Evolutionary conservation across 1,139 yeast species (phyloP).

Genomic region (Nakaseomyces sp.): DNA sequence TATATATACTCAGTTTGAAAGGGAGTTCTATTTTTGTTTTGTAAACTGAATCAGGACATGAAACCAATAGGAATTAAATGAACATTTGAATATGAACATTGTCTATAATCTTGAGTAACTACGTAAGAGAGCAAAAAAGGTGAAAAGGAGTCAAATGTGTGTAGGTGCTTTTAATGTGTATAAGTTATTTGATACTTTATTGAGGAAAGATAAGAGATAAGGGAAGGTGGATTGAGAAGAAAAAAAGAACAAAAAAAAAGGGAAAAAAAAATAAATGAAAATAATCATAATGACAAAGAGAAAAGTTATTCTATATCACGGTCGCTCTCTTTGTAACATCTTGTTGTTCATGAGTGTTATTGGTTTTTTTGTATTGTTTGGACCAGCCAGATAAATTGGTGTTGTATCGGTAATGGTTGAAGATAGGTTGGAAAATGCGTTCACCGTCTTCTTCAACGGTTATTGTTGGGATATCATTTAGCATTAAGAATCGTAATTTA

Average conservation of each 20-base stretch:
- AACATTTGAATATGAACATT: too few species aligned
- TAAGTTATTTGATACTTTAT: too few species aligned
- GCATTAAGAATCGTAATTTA: conserved; percentile 32
- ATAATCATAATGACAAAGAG: too few species aligned
- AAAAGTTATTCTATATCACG: conserved; percentile 7
- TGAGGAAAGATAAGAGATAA: too few species aligned
- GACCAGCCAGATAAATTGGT: conserved; percentile 31
- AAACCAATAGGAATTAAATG: too few species aligned
- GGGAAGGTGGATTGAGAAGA: neutral
- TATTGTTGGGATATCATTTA: conserved; percentile 35
- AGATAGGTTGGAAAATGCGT: conserved; percentile 30
- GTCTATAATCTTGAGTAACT: too few species aligned
- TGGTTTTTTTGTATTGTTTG: conserved; percentile 10
- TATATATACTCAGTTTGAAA: too few species aligned
- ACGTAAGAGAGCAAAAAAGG: too few species aligned
- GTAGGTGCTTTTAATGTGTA: too few species aligned
- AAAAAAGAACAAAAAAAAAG: neutral
- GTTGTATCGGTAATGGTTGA: conserved; percentile 27
- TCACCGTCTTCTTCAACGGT: conserved; percentile 26
- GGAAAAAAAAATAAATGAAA: neutral
- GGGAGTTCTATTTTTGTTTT: too few species aligned
- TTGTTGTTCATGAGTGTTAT: conserved; percentile 13
- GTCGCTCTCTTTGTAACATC: conserved; percentile 20
- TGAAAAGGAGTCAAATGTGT: too few species aligned
- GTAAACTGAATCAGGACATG: too few species aligned